Evolutionary conservation across 306 rosid species (phyloP).

Genomic region (Morella rubra): DNA sequence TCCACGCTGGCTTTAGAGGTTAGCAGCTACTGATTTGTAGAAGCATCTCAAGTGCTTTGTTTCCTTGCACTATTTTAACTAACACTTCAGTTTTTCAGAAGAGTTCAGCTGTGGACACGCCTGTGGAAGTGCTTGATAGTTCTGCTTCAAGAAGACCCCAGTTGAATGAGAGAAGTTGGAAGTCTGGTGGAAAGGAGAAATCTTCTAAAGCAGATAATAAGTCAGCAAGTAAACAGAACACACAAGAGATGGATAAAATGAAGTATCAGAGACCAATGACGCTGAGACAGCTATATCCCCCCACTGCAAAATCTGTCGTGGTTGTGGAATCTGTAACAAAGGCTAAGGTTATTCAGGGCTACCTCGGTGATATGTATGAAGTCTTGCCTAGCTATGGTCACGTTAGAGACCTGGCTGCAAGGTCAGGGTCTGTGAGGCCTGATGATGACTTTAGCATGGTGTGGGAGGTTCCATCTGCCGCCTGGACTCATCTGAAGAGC

Average conservation of each 20-base stretch:
- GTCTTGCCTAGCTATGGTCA: conserved; percentile 99
- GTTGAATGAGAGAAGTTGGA: conserved; percentile 48
- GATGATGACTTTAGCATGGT: conserved; percentile 97
- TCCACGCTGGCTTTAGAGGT: conserved; percentile 42
- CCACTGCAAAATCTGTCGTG: conserved; percentile 74
- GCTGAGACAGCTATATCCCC: conserved; percentile 61
- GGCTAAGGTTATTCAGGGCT: conserved; percentile 88
- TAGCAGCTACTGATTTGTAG: conserved; percentile 23
- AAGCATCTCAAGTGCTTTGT: conserved; percentile 8
- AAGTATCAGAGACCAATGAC: conserved; percentile 40
- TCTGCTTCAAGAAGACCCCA: conserved; percentile 44
- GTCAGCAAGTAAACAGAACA: conserved; percentile 30
- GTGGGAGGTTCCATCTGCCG: conserved; percentile 98
- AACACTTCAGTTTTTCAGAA: conserved; percentile 53
- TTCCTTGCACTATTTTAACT: conserved; percentile 34
- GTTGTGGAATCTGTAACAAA: conserved; percentile 93
- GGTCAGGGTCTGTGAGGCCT: conserved; percentile 97
- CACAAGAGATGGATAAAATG: conserved; percentile 27
- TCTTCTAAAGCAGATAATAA: conserved; percentile 24
- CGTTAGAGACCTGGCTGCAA: conserved; percentile 95
- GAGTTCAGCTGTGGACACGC: conserved; percentile 28
- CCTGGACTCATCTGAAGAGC: conserved; percentile 98
- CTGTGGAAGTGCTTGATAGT: conserved; percentile 32
- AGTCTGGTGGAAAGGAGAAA: conserved; percentile 33
- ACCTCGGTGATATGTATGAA: conserved; percentile 87